Percentiles rank a stretch among this genome's conserved stretches.
phyloP scores from a whole-genome alignment of 805 yeast species.

The Dipodascopsis tothii region DNA sequence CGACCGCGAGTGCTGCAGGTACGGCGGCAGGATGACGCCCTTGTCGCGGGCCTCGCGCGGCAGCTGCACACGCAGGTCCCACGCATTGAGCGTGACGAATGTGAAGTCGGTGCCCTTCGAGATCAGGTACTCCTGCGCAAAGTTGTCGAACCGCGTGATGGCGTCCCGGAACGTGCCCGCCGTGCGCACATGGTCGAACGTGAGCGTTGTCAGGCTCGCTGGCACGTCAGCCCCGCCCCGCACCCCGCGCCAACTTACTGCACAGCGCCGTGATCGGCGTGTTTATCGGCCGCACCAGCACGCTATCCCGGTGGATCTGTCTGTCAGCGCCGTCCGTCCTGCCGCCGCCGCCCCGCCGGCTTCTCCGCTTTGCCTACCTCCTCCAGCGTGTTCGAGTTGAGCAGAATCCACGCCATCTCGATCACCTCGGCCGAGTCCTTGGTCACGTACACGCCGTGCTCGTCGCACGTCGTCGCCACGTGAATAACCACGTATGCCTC shows the following conservation, averaged over 20 bases:
- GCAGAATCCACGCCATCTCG: slow-evolving; percentile 59
- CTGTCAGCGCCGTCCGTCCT: background rate
- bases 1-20: slow-evolving; percentile 64
- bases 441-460: slow-evolving; percentile 47
- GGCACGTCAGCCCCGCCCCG: too few relatives aligned
- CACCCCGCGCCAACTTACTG: slow-evolving; percentile 14
- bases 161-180: slow-evolving; percentile 60
- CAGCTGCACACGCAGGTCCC: slow-evolving; percentile 69
- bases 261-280: slow-evolving; percentile 55
- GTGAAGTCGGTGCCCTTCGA: slow-evolving; percentile 46
- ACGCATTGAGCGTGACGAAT: slow-evolving; percentile 58
- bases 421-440: slow-evolving; percentile 63
- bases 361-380: slow-evolving; percentile 23
- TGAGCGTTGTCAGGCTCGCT: slow-evolving; percentile 44
- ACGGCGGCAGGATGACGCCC: slow-evolving; percentile 61
- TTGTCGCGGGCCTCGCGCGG: slow-evolving; percentile 78
- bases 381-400: slow-evolving; percentile 48
- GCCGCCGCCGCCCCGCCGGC: background rate
- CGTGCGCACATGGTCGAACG: slow-evolving; percentile 54
- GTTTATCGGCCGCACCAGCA: slow-evolving; percentile 52
- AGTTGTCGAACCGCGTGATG: slow-evolving; percentile 46
- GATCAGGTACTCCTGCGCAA: slow-evolving; percentile 36
- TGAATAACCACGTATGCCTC: slow-evolving; percentile 56
- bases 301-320: slow-evolving; percentile 36
- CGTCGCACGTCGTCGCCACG: slow-evolving; percentile 61